These are phyloP conservation scores for Blumeria graminis DNA, from an alignment of 2,329 filamentous ascomycete genomes.

Conservation along the genomic window DNA sequence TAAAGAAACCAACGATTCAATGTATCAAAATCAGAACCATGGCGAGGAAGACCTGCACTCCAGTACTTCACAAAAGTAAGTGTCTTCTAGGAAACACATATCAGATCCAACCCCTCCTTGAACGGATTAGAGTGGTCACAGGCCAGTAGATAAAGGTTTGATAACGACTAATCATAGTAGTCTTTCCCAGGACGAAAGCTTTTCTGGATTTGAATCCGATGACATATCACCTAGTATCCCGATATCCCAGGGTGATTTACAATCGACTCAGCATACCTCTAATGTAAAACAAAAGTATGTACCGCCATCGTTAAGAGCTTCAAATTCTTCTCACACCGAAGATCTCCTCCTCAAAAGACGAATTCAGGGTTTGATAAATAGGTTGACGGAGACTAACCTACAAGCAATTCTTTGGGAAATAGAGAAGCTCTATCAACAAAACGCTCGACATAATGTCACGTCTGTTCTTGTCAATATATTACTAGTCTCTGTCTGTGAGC, in stretches of 20 bases:
- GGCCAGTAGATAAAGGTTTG: too few species aligned
- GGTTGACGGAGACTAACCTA: conserved; percentile 76
- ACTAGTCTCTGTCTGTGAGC: conserved; percentile 55
- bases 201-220: conserved; percentile 17
- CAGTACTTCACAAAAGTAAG: conserved; percentile 11
- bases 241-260: conserved; percentile 6
- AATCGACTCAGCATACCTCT: conserved; percentile 11
- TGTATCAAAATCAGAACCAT: conserved; percentile 2
- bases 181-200: conserved; percentile 15
- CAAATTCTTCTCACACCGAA: conserved; percentile 39
- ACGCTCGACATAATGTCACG: conserved; percentile 75
- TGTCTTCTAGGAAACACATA: too few species aligned
- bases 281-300: conserved; percentile 53
- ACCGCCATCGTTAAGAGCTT: conserved; percentile 57
- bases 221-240: conserved; percentile 4
- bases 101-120: too few species aligned
- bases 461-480: conserved; percentile 55
- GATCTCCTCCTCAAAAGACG: conserved; percentile 50
- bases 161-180: too few species aligned
- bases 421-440: conserved; percentile 58
- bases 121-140: too few species aligned
- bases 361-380: conserved; percentile 72
- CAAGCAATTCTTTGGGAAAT: conserved; percentile 62
- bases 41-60: conserved; percentile 11
- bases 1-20: background rate